Evolutionary conservation across 1,284 basidiomycete species (phyloP).

Genomic region (Tilletia caries): DNA sequence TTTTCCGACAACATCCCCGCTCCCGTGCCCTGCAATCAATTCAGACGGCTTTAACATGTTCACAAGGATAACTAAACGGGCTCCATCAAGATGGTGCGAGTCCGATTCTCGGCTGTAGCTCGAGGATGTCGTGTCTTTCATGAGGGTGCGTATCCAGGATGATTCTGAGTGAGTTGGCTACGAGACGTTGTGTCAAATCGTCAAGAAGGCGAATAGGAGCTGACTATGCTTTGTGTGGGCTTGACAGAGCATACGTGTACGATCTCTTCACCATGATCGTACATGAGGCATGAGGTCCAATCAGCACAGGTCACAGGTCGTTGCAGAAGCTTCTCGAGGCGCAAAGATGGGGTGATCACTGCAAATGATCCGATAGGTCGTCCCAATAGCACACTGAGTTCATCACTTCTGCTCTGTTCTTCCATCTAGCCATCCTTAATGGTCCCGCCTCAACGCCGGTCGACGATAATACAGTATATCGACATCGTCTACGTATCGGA

Average conservation of each 20-base stretch:
- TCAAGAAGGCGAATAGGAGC: neutral
- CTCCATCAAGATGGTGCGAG: constrained; percentile 68
- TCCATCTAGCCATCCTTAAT: constrained; percentile 59
- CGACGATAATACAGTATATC: constrained; percentile 71
- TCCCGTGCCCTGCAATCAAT: constrained; percentile 86
- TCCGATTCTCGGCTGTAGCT: constrained; percentile 78
- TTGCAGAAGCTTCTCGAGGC: constrained; percentile 78
- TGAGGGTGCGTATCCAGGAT: constrained; percentile 29
- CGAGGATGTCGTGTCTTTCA: constrained; percentile 67
- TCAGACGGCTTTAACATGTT: constrained; percentile 91
- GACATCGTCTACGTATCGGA: constrained; percentile 24
- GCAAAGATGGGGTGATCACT: constrained; percentile 67
- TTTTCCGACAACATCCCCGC: constrained; percentile 81
- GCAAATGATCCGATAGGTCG: too few relatives aligned
- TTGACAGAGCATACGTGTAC: constrained; percentile 66
- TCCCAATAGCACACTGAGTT: constrained; percentile 5
- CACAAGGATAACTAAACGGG: constrained; percentile 61
- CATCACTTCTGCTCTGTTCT: constrained; percentile 45
- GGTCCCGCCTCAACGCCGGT: constrained; percentile 94
- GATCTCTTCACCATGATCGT: constrained; percentile 90
- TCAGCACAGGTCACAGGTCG: constrained; percentile 95
- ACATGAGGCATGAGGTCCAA: constrained; percentile 79
- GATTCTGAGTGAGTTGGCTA: constrained; percentile 27
- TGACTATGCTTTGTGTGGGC: constrained; percentile 34
- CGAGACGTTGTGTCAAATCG: neutral